Conservation (phyloP, 345 rosid species). For the Aquilaria sinensis region DNA sequence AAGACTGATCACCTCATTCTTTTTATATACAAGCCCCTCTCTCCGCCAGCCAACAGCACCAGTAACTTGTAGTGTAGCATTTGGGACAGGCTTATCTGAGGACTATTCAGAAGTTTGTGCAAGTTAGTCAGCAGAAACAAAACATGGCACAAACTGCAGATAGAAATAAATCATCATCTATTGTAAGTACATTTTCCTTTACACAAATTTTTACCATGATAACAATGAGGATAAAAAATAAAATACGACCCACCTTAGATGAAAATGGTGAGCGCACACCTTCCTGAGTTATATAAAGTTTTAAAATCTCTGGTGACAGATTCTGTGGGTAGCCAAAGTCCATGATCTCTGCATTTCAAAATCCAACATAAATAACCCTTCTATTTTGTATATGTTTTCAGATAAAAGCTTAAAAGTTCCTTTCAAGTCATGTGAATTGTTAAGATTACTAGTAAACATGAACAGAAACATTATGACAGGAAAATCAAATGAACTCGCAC, state of each 20-base stretch:
- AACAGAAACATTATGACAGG: too few relatives aligned
- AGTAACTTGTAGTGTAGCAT: slow-evolving; percentile 98
- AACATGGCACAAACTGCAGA: too few relatives aligned
- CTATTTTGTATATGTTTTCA: neutral
- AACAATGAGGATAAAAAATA: neutral
- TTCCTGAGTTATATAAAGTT: slow-evolving; percentile 97
- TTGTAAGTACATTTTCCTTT: neutral
- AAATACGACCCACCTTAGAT: slow-evolving; percentile 59
- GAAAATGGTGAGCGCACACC: slow-evolving; percentile 98
- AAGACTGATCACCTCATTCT: slow-evolving; percentile 71
- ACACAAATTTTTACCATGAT: neutral
- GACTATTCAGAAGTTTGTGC: slow-evolving; percentile 35
- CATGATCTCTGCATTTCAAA: slow-evolving; percentile 72
- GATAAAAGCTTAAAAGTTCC: neutral
- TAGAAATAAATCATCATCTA: slow-evolving; percentile 1
- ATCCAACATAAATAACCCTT: neutral
- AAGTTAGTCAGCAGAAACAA: neutral
- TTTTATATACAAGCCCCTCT: slow-evolving; percentile 93
- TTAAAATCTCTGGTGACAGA: slow-evolving; percentile 95
- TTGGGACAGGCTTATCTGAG: slow-evolving; percentile 86
- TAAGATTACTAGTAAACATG: too few relatives aligned
- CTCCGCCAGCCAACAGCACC: slow-evolving; percentile 99
- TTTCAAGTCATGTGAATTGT: too few relatives aligned
- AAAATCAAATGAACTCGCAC: too few relatives aligned
- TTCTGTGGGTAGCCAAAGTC: slow-evolving; percentile 98